These are phyloP conservation scores for Macrophomina phaseolina DNA, from an alignment of 2,329 filamentous ascomycete genomes.

Conservation along the genomic window DNA sequence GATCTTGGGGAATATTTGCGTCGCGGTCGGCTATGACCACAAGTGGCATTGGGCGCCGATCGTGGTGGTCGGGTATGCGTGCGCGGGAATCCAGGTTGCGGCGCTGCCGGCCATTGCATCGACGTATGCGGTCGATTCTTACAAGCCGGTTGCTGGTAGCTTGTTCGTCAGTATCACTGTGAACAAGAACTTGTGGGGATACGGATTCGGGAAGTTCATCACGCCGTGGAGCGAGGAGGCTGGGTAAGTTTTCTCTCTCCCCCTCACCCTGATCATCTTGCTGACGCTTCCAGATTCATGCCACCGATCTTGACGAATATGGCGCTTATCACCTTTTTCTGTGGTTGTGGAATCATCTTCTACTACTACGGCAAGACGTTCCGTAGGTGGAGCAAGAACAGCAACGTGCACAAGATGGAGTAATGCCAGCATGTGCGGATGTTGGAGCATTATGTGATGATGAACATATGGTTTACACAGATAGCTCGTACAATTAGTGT, in stretches of 20 bases:
- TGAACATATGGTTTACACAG: not conserved
- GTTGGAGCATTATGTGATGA: not conserved
- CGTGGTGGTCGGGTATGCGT: slow-evolving; percentile 64
- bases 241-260: slow-evolving; percentile 43
- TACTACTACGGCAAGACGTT: slow-evolving; percentile 65
- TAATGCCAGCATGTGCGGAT: not conserved
- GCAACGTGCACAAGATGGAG: slow-evolving; percentile 60
- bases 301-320: slow-evolving; percentile 67
- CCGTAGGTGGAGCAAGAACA: slow-evolving; percentile 61
- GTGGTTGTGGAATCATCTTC: slow-evolving; percentile 60
- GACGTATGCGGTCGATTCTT: slow-evolving; percentile 67
- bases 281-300: slow-evolving; percentile 44
- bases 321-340: slow-evolving; percentile 59
- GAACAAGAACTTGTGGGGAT: slow-evolving; percentile 69
- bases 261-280: no score
- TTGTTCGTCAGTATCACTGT: slow-evolving; percentile 67
- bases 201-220: slow-evolving; percentile 63
- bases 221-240: slow-evolving; percentile 56
- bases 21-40: slow-evolving; percentile 59
- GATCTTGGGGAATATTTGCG: slow-evolving; percentile 63
- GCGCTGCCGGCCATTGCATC: slow-evolving; percentile 65
- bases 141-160: slow-evolving; percentile 66
- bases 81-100: slow-evolving; percentile 64
- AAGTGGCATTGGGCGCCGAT: slow-evolving; percentile 62
- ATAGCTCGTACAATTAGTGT: no score